phyloP scores from a whole-genome alignment of 495 filamentous ascomycete genomes.

The Staphylotrichum tortipilum region DNA sequence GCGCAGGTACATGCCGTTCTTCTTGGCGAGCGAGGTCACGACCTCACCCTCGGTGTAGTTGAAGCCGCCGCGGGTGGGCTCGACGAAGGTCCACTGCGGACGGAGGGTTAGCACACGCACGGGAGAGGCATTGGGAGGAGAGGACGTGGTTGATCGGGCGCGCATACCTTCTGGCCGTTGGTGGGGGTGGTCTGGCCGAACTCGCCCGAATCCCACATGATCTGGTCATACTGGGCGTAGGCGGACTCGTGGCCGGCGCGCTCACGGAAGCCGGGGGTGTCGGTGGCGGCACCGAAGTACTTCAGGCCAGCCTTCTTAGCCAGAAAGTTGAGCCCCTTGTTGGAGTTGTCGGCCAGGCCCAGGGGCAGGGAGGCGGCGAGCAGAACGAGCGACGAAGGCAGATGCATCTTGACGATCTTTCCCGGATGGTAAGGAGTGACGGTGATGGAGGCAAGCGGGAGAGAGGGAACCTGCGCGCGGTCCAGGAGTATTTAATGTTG shows the following conservation, averaged over 20 bases:
- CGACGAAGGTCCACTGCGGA: conserved; percentile 40
- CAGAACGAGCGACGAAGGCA: conserved; percentile 11
- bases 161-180: conserved; percentile 39
- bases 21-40: conserved; percentile 33
- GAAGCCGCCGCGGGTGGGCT: conserved; percentile 42
- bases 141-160: background rate
- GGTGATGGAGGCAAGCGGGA: background rate
- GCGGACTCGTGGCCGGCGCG: conserved; percentile 21
- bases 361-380: conserved; percentile 9
- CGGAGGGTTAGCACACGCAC: background rate
- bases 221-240: conserved; percentile 27
- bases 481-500: background rate
- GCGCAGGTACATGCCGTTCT: conserved; percentile 43
- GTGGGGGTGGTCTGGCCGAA: conserved; percentile 48
- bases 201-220: conserved; percentile 36
- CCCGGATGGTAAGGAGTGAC: too few species aligned
- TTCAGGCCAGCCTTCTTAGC: conserved; percentile 35
- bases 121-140: background rate
- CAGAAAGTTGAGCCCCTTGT: conserved; percentile 24
- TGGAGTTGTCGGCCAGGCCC: background rate
- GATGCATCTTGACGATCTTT: conserved; percentile 13
- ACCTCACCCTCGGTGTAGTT: conserved; percentile 46
- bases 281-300: conserved; percentile 45
- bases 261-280: conserved; percentile 33
- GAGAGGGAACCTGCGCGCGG: background rate